Percentiles rank a stretch among this genome's conserved stretches.
Evolutionary conservation across 345 rosid species (phyloP).

Genomic region (Citrus unshiu): DNA sequence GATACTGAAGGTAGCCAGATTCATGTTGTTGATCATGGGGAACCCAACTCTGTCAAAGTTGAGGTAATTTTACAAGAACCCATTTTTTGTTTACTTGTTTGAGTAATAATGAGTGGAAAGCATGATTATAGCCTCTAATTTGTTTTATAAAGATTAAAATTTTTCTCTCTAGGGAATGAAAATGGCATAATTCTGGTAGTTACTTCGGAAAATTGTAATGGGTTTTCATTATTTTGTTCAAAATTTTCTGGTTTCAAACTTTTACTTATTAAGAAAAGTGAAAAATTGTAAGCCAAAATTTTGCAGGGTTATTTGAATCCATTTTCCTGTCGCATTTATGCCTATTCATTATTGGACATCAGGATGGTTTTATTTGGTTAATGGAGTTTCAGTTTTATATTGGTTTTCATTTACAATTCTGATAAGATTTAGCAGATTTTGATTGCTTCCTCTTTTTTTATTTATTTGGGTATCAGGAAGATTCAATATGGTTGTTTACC

Average conservation of each 20-base stretch:
- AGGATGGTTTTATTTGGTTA: background rate
- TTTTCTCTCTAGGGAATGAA: background rate
- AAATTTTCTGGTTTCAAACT: background rate
- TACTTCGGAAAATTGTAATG: background rate
- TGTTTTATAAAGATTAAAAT: background rate
- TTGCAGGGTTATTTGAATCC: background rate
- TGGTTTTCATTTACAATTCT: background rate
- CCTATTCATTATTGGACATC: background rate
- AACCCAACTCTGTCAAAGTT: slow-evolving; percentile 56
- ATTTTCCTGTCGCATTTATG: background rate
- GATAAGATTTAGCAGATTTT: background rate
- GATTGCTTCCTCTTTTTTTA: background rate
- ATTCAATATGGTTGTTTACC: slow-evolving; percentile 64
- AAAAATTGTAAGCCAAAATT: background rate
- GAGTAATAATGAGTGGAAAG: background rate
- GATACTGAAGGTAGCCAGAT: slow-evolving; percentile 81
- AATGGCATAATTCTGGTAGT: background rate
- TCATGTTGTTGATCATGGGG: slow-evolving; percentile 70
- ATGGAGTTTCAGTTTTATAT: background rate
- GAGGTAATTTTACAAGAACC: slow-evolving; percentile 28
- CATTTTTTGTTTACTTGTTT: background rate
- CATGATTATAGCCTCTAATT: background rate
- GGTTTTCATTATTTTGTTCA: background rate
- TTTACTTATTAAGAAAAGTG: background rate
- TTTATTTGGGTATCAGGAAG: slow-evolving; percentile 38